These are phyloP conservation scores for Maudiozyma serrabonitensis DNA, from an alignment of 805 yeast species.

Conservation along the genomic window DNA sequence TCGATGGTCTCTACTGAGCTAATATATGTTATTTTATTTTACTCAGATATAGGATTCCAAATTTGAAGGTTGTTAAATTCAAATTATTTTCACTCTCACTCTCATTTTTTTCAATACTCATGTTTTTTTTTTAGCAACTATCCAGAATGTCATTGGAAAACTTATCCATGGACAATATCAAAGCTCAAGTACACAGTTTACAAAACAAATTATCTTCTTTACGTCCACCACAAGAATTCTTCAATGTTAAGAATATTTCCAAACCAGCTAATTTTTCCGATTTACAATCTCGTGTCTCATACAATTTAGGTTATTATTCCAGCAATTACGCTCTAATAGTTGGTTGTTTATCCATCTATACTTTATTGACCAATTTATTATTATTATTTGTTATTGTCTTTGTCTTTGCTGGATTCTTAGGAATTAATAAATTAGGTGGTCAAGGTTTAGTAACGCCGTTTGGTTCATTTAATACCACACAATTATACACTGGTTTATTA, in stretches of 20 bases:
- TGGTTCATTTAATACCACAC: slow-evolving; percentile 63
- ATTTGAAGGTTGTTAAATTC: too few species aligned
- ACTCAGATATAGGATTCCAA: too few species aligned
- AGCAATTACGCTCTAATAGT: slow-evolving; percentile 77
- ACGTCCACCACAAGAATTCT: slow-evolving; percentile 87
- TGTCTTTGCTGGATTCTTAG: slow-evolving; percentile 63
- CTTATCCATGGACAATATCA: slow-evolving; percentile 25
- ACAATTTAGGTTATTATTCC: slow-evolving; percentile 77
- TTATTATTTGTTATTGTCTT: slow-evolving; percentile 74
- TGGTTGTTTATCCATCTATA: slow-evolving; percentile 65
- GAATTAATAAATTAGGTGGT: slow-evolving; percentile 73
- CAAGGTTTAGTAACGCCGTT: slow-evolving; percentile 71
- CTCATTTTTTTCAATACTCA: too few species aligned
- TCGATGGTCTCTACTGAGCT: too few species aligned
- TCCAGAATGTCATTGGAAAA: slow-evolving; percentile 23
- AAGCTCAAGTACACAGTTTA: slow-evolving; percentile 42
- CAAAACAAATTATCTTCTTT: slow-evolving; percentile 60
- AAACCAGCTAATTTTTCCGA: slow-evolving; percentile 88
- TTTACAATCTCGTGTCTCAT: slow-evolving; percentile 77
- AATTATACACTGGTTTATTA: slow-evolving; percentile 74
- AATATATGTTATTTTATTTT: too few species aligned
- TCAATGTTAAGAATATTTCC: slow-evolving; percentile 79
- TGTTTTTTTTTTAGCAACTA: slow-evolving; percentile 13
- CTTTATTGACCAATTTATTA: slow-evolving; percentile 76
- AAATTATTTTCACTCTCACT: too few species aligned